phyloP scores from a whole-genome alignment of 768 basidiomycete genomes.

The Paxillus ammoniavirescens region DNA sequence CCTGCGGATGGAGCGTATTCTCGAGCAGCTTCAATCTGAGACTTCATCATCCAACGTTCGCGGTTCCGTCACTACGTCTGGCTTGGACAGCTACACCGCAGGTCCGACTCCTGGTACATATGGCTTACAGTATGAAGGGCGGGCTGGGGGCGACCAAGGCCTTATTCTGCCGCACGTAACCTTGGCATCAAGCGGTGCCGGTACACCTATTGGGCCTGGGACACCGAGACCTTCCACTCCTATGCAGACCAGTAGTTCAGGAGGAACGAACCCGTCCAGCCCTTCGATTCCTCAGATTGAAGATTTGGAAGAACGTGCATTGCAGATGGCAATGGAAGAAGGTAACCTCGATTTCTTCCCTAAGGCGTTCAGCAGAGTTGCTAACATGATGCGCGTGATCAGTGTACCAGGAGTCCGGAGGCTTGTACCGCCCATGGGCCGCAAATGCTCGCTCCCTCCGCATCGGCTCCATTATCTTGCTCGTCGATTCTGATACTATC shows the following conservation, averaged over 20 bases:
- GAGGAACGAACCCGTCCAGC: conserved; percentile 5
- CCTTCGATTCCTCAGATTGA: conserved; percentile 25
- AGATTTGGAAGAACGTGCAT: conserved; percentile 47
- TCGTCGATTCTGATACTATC: conserved; percentile 87
- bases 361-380: conserved; percentile 34
- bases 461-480: conserved; percentile 73
- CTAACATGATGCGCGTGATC: conserved; percentile 36
- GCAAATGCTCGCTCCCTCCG: conserved; percentile 72
- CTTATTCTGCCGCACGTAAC: conserved; percentile 22
- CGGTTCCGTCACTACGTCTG: conserved; percentile 22
- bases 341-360: conserved; percentile 32
- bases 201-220: conserved; percentile 26
- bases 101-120: conserved; percentile 42
- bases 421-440: conserved; percentile 69
- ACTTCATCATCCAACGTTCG: conserved; percentile 20
- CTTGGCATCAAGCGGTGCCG: conserved; percentile 17
- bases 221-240: conserved; percentile 20
- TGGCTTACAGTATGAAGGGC: conserved; percentile 66
- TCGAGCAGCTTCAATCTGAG: conserved; percentile 29
- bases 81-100: conserved; percentile 19
- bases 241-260: conserved; percentile 3
- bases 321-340: conserved; percentile 52
- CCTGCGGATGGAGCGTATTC: conserved; percentile 33
- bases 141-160: conserved; percentile 56
- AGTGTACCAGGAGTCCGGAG: conserved; percentile 52